Base-by-base conservation (phyloP, 768 basidiomycete genomes). In the Trametes sanguinea region DNA sequence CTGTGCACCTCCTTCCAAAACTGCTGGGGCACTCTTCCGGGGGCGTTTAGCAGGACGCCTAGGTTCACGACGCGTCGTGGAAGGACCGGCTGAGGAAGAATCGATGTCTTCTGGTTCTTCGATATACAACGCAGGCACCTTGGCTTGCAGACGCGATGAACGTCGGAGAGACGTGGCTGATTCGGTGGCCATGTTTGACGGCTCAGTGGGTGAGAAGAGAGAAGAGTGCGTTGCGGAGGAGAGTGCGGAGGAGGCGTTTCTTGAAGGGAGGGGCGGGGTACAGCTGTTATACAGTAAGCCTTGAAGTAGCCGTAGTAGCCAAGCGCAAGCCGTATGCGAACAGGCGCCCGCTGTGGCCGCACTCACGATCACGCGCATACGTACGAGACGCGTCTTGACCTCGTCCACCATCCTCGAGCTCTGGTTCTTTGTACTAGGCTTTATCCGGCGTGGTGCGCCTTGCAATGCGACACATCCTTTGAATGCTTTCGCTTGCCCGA, bases 61-160 rank as follows among this genome's bases (percentile, higher is more conserved):
- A n/a, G n/a, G 7, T 17, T 37, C 51, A 30, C 35, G 43, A 37
- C 50, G 29, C 6, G 43, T 16, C 9, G 51, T 39, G 22, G 59
- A 60, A 6, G 59, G 52, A 6, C 45, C 43, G n/a, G 33, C 51
- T 14, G 11, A 10, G 6, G 56, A 37, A 27, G 46, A 27, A 29
- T 9, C 11, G 5, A 37, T 43, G 32, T 32, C 40, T 22, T 22
- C 22, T 22, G 22, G 22, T 22, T 22, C 22, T 17, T 40, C 50
- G 8, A 33, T 10, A 39, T 54, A 57, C 5, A 35, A 14, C 8
- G 29, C 9, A 9, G 46, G 22, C 4, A 47, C 39, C 60, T 61
- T 61, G 16, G 29, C 30, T 9, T 54, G 53, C 37, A 61, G 39
- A 17, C 60, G 60, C 17, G 60, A 53, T 17, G 60, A 61, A n/a